Conservation (phyloP, 257 asterid genomes). For the Solanum bukasovii region DNA sequence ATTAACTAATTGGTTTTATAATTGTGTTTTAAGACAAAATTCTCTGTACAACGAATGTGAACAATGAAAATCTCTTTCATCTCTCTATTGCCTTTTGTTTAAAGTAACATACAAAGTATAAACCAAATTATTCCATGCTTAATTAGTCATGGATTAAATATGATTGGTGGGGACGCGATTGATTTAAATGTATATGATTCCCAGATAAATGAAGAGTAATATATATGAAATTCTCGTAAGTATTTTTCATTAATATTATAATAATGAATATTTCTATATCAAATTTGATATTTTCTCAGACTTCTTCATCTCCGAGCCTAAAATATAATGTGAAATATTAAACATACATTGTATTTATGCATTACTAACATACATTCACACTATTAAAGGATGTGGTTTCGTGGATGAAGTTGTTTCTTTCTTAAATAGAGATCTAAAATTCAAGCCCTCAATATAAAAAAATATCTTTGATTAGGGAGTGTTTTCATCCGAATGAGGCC, state of each 20-base stretch:
- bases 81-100: not conserved
- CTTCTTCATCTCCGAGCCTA: not conserved
- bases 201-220: too few species aligned
- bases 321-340: not conserved
- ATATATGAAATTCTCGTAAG: too few species aligned
- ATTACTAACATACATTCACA: too few species aligned
- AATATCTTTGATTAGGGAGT: too few species aligned
- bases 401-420: too few species aligned
- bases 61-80: not conserved
- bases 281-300: not conserved
- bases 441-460: too few species aligned
- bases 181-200: too few species aligned
- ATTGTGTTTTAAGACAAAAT: not conserved
- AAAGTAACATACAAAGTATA: not conserved
- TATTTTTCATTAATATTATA: too few species aligned
- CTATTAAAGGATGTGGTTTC: too few species aligned
- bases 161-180: not conserved
- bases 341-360: not conserved
- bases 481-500: too few species aligned
- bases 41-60: constrained; percentile 1
- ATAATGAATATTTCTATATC: too few species aligned
- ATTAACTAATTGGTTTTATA: not conserved
- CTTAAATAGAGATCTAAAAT: too few species aligned
- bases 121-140: not conserved
- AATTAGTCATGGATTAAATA: not conserved